Evolutionary conservation across 2,329 filamentous ascomycete species (phyloP).

Genomic region (Aureobasidium melanogenum): DNA sequence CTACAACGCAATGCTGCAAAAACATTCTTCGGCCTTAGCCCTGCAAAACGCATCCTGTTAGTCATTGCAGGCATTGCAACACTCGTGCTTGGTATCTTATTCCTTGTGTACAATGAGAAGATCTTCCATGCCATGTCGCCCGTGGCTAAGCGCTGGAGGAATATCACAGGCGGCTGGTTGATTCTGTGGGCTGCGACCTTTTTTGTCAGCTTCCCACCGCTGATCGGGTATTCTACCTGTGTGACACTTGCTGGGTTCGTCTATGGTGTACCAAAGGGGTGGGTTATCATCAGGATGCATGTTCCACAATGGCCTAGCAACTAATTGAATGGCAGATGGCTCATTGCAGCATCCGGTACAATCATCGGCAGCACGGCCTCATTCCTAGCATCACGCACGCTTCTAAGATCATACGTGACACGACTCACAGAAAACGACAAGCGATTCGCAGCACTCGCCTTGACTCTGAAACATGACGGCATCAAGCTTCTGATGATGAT

Average conservation of each 20-base stretch:
- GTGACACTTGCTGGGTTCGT: slow-evolving; percentile 62
- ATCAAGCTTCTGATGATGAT: slow-evolving; percentile 85
- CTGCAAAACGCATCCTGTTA: slow-evolving; percentile 54
- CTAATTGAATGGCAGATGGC: slow-evolving; percentile 52
- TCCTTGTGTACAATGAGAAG: slow-evolving; percentile 67
- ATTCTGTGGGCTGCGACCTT: slow-evolving; percentile 71
- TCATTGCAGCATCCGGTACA: slow-evolving; percentile 70
- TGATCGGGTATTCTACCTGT: slow-evolving; percentile 79
- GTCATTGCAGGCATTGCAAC: slow-evolving; percentile 41
- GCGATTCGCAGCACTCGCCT: slow-evolving; percentile 77
- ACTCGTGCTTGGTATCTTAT: slow-evolving; percentile 54
- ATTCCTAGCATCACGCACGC: slow-evolving; percentile 70
- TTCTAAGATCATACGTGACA: slow-evolving; percentile 71
- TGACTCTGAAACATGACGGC: slow-evolving; percentile 85
- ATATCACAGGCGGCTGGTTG: slow-evolving; percentile 59
- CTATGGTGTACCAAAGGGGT: slow-evolving; percentile 63
- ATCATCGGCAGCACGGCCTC: slow-evolving; percentile 68
- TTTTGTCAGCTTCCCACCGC: slow-evolving; percentile 70
- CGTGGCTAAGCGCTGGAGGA: slow-evolving; percentile 66
- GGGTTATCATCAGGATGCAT: slow-evolving; percentile 30
- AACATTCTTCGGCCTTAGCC: slow-evolving; percentile 48
- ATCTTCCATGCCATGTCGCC: slow-evolving; percentile 72
- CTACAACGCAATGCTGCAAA: slow-evolving; percentile 37
- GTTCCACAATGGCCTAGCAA: background rate
- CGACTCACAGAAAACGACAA: slow-evolving; percentile 72